Evolutionary conservation across 2,329 filamentous ascomycete species (phyloP).

Genomic region (Arthrobotrys sinensis): DNA sequence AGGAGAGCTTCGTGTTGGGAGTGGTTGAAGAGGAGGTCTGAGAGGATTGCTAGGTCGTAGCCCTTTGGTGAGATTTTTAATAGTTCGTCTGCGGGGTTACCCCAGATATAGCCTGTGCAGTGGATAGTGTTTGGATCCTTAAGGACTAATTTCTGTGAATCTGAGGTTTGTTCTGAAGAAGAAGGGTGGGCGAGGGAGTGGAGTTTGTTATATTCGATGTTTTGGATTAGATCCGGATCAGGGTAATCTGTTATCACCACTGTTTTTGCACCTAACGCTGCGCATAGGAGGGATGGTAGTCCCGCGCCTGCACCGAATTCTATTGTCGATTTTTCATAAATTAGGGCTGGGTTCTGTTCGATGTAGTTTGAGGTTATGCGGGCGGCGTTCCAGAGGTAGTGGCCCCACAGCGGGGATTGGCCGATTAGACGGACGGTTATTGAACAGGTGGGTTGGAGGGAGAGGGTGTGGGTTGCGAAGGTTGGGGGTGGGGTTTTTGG

Average conservation of each 20-base stretch:
- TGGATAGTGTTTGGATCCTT: conserved; percentile 69
- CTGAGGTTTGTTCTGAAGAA: neutral
- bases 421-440: conserved; percentile 85
- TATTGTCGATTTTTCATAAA: conserved; percentile 80
- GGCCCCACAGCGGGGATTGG: conserved; percentile 89
- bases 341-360: conserved; percentile 76
- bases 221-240: conserved; percentile 84
- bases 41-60: conserved; percentile 88
- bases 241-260: conserved; percentile 49
- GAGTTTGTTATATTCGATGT: conserved; percentile 82
- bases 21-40: conserved; percentile 92
- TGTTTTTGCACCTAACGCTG: conserved; percentile 78
- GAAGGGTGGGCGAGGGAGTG: conserved; percentile 70
- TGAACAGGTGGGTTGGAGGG: conserved; percentile 72
- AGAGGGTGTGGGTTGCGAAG: conserved; percentile 79
- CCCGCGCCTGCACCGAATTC: conserved; percentile 92
- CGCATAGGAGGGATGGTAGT: conserved; percentile 83
- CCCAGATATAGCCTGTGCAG: conserved; percentile 87
- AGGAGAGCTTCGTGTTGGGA: conserved; percentile 86
- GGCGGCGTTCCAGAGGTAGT: conserved; percentile 91
- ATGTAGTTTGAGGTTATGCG: conserved; percentile 84
- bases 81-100: conserved; percentile 75
- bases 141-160: conserved; percentile 28
- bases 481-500: conserved; percentile 83
- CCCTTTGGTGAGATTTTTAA: conserved; percentile 72